Percentiles rank a stretch among this genome's conserved stretches.
These are phyloP conservation scores for Emergomyces pasteurianus DNA, from an alignment of 2,329 filamentous ascomycete species.

Conservation along the genomic window DNA sequence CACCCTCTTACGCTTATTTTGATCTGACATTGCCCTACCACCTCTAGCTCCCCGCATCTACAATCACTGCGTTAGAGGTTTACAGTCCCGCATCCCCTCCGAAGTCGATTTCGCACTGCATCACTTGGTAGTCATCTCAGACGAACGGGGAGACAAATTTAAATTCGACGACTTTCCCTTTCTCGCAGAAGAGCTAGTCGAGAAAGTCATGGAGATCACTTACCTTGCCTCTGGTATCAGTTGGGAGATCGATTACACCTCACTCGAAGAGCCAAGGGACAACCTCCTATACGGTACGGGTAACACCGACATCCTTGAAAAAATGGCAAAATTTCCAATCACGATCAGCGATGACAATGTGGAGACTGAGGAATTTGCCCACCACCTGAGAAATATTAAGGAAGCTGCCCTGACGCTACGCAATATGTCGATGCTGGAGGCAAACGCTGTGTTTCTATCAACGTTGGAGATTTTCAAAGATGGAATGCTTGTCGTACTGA, in stretches of 20 bases:
- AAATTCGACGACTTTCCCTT: conserved; percentile 85
- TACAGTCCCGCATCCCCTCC: conserved; percentile 64
- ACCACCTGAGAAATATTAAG: conserved; percentile 62
- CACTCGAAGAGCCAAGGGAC: conserved; percentile 37
- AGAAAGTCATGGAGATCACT: conserved; percentile 68
- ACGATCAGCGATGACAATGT: conserved; percentile 53
- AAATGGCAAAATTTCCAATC: conserved; percentile 52
- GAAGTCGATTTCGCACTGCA: conserved; percentile 91
- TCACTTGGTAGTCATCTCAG: conserved; percentile 90
- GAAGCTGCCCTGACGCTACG: conserved; percentile 80
- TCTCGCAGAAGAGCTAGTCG: conserved; percentile 75
- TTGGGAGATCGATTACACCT: conserved; percentile 67
- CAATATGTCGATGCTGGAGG: conserved; percentile 89
- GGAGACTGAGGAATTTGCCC: conserved; percentile 57
- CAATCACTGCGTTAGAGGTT: conserved; percentile 68
- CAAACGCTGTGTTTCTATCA: conserved; percentile 75
- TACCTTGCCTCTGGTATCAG: conserved; percentile 68
- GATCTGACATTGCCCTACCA: not conserved
- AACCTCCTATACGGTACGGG: conserved; percentile 57
- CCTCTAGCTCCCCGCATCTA: conserved; percentile 54
- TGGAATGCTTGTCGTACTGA: conserved; percentile 68
- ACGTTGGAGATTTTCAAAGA: conserved; percentile 56
- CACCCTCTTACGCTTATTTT: not conserved
- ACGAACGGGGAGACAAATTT: conserved; percentile 89
- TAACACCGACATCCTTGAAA: conserved; percentile 59